phyloP scores from a whole-genome alignment of 2,329 filamentous ascomycete species.

The Alternaria triticimaculans region DNA sequence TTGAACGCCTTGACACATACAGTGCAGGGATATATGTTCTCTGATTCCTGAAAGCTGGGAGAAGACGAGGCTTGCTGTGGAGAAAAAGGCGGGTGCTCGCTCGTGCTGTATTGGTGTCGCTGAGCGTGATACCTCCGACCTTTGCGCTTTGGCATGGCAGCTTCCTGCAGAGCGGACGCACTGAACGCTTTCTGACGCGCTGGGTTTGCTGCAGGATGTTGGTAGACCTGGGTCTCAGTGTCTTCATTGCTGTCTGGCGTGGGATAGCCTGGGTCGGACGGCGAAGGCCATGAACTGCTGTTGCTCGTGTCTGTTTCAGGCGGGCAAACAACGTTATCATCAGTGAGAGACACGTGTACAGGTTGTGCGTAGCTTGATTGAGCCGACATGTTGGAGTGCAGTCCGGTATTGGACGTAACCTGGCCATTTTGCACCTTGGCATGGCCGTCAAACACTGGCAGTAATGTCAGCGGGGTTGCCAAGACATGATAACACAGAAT shows the following conservation, averaged over 20 bases:
- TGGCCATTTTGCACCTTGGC: fast-evolving
- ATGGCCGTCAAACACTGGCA: neutral
- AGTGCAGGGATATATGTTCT: conserved; percentile 11
- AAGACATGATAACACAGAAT: neutral
- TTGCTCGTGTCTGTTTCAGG: neutral
- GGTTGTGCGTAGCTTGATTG: neutral
- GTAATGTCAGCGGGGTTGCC: neutral
- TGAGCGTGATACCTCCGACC: neutral
- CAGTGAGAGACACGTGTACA: fast-evolving
- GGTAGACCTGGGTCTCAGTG: neutral
- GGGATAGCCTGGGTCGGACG: neutral
- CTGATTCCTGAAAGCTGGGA: neutral
- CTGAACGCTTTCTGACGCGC: neutral
- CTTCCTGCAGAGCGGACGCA: too few species aligned
- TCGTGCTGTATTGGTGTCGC: neutral
- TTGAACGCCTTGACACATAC: conserved; percentile 16
- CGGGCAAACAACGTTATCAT: neutral
- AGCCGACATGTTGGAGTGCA: too few species aligned
- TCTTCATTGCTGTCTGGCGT: neutral
- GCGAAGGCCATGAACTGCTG: neutral
- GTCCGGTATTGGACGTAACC: fast-evolving
- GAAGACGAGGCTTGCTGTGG: neutral
- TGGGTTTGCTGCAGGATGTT: too few species aligned
- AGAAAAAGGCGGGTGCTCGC: neutral
- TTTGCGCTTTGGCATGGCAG: neutral